phyloP scores from a whole-genome alignment of 2,329 filamentous ascomycete species.

The Knufia fluminis region DNA sequence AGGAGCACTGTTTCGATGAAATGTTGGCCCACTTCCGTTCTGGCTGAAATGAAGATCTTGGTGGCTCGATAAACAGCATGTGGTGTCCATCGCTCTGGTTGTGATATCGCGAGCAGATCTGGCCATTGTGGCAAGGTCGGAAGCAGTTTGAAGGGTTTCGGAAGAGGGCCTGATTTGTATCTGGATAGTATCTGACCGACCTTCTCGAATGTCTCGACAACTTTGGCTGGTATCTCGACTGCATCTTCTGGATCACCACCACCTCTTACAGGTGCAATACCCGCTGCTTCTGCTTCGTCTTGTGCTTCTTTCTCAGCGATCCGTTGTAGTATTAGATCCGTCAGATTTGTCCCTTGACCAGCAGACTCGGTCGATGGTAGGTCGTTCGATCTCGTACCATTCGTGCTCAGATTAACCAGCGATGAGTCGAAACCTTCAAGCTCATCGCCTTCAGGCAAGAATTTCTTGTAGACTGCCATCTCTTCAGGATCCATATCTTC shows the following conservation, averaged over 20 bases:
- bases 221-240: constrained; percentile 78
- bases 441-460: constrained; percentile 60
- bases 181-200: constrained; percentile 80
- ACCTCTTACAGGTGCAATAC: constrained; percentile 31
- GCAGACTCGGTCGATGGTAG: constrained; percentile 33
- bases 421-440: constrained; percentile 20
- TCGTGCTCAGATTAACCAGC: constrained; percentile 27
- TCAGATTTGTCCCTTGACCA: constrained; percentile 63
- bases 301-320: constrained; percentile 83
- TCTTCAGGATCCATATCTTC: constrained; percentile 82
- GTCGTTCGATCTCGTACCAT: neutral
- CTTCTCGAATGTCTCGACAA: constrained; percentile 66
- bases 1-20: constrained; percentile 84
- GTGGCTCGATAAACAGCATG: constrained; percentile 84
- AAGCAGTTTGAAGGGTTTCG: constrained; percentile 95
- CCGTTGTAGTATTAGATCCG: constrained; percentile 86
- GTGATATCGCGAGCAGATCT: constrained; percentile 74
- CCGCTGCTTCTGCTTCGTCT: constrained; percentile 28
- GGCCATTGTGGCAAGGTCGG: constrained; percentile 90
- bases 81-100: constrained; percentile 66
- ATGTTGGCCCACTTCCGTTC: constrained; percentile 67
- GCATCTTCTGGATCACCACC: constrained; percentile 64
- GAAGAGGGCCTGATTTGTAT: constrained; percentile 92
- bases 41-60: constrained; percentile 80
- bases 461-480: constrained; percentile 81